Conservation (phyloP, 1,139 yeast species). For the Nakaseomyces kungkrabaensis region DNA sequence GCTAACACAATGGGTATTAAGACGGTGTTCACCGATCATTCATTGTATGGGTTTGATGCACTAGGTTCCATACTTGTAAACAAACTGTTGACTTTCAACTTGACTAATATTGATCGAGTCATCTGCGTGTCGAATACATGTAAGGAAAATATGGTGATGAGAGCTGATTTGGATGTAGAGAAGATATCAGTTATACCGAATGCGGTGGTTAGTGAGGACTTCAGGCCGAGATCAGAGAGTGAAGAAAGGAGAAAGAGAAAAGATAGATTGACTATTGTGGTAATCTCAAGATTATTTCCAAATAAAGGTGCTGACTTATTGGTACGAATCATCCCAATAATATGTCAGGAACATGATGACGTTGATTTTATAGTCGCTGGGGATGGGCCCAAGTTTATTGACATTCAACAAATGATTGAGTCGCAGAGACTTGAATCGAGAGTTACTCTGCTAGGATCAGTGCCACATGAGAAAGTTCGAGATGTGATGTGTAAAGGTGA, state of each 20-base stretch:
- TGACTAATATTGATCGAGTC: slow-evolving; percentile 82
- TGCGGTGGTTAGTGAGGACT: slow-evolving; percentile 82
- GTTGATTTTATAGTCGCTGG: slow-evolving; percentile 87
- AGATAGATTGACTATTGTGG: slow-evolving; percentile 63
- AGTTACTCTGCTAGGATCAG: slow-evolving; percentile 76
- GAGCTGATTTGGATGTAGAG: slow-evolving; percentile 75
- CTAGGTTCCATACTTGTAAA: slow-evolving; percentile 78
- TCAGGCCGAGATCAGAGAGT: slow-evolving; percentile 41
- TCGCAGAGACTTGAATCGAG: slow-evolving; percentile 76
- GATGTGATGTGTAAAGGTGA: slow-evolving; percentile 92
- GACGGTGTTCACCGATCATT: slow-evolving; percentile 92
- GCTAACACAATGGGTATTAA: slow-evolving; percentile 87
- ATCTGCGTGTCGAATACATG: slow-evolving; percentile 96
- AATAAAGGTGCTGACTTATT: slow-evolving; percentile 92
- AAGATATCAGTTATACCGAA: slow-evolving; percentile 88
- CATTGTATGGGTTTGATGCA: slow-evolving; percentile 88
- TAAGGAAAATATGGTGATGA: slow-evolving; percentile 84
- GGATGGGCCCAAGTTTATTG: slow-evolving; percentile 91
- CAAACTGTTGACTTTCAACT: slow-evolving; percentile 71
- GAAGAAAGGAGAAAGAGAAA: slow-evolving; percentile 5
- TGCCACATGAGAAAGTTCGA: slow-evolving; percentile 86
- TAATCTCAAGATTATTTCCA: slow-evolving; percentile 84
- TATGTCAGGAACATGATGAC: slow-evolving; percentile 53
- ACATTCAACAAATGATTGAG: slow-evolving; percentile 92
- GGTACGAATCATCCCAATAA: slow-evolving; percentile 75